Percentiles rank a stretch among this genome's conserved stretches.
phyloP scores from a whole-genome alignment of 2,329 filamentous ascomycete genomes.

The Ophiostoma tasmaniense region DNA sequence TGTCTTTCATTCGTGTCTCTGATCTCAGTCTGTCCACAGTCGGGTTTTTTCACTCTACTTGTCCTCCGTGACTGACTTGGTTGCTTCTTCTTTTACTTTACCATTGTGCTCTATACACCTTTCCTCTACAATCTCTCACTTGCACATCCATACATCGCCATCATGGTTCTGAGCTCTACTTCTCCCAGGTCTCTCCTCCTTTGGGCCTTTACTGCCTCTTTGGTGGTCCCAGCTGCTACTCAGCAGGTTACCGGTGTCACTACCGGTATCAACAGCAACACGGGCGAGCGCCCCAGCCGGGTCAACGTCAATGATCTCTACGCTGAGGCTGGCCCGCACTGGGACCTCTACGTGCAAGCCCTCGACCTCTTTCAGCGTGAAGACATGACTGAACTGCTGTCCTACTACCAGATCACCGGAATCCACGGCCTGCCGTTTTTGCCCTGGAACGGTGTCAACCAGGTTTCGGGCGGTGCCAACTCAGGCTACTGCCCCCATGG shows the following conservation, averaged over 20 bases:
- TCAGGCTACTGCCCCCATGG: conserved; percentile 40
- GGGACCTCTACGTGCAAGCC: conserved; percentile 44
- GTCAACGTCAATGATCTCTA: conserved; percentile 41
- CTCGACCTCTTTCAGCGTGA: conserved; percentile 36
- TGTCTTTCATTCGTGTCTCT: not conserved
- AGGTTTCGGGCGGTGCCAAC: conserved; percentile 28
- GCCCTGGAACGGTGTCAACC: conserved; percentile 31
- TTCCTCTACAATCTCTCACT: not conserved
- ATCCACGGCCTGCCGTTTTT: conserved; percentile 29
- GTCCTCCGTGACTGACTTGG: not conserved
- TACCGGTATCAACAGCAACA: conserved; percentile 29
- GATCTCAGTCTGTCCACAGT: not conserved
- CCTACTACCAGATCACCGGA: conserved; percentile 41
- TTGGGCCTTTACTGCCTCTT: not conserved
- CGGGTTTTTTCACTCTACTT: not conserved
- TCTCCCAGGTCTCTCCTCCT: not conserved
- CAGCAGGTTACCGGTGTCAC: conserved; percentile 31
- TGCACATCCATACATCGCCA: not conserved
- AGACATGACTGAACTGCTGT: conserved; percentile 35
- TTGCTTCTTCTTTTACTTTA: not conserved
- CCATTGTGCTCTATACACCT: not conserved
- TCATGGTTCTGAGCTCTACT: not conserved
- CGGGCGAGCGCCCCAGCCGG: conserved; percentile 36
- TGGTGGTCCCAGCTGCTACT: not conserved
- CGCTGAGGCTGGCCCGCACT: conserved; percentile 34